A percentile compares a stretch with the other conserved stretches of the same genome.
Conservation (phyloP, 2,329 filamentous ascomycete species). For the Geosmithia morbida region DNA sequence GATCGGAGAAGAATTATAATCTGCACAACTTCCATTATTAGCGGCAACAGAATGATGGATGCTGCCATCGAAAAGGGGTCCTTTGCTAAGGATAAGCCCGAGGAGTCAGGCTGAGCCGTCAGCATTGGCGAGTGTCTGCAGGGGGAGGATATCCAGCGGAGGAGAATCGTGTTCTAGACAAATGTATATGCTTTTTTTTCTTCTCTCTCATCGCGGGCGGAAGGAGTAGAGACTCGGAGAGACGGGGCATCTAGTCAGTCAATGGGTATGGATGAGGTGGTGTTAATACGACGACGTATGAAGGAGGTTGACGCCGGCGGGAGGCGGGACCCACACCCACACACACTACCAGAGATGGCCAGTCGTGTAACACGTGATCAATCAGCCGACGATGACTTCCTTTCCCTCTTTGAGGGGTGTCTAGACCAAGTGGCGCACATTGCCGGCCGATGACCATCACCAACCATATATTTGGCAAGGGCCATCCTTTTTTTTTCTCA, state of each 20-base stretch:
- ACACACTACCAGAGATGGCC: background rate
- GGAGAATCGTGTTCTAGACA: no score
- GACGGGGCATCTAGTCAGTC: no score
- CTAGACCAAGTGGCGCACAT: background rate
- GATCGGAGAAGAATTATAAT: conserved; percentile 74
- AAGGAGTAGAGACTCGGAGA: no score
- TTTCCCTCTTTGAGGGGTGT: background rate
- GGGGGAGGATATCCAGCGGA: no score
- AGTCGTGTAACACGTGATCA: background rate
- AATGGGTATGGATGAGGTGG: background rate
- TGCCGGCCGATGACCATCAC: background rate
- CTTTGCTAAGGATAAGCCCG: conserved; percentile 31
- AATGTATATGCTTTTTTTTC: no score
- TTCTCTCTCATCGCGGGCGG: no score
- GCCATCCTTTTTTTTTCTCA: background rate
- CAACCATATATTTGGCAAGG: background rate
- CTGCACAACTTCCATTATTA: conserved; percentile 83
- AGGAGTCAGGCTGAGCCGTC: background rate
- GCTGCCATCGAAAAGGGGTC: conserved; percentile 61
- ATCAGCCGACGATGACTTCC: background rate
- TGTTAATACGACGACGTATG: background rate
- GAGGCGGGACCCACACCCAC: background rate
- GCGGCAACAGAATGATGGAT: conserved; percentile 79
- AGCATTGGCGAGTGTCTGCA: no score
- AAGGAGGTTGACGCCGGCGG: background rate